These are phyloP conservation scores for Colletotrichum magnum DNA, from an alignment of 2,329 filamentous ascomycete species.

Conservation along the genomic window DNA sequence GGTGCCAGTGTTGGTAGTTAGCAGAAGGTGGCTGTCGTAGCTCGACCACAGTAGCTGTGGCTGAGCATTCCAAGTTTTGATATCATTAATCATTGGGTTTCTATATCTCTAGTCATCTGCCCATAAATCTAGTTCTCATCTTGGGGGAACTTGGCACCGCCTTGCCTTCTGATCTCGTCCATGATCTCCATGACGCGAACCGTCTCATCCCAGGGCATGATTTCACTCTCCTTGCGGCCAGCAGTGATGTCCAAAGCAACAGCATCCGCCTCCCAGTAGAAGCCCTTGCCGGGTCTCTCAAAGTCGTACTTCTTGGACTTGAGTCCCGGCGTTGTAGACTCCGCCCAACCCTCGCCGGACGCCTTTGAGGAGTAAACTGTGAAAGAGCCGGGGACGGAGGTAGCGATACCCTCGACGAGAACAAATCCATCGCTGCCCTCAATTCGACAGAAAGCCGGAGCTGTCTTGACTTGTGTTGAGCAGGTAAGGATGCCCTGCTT, in stretches of 20 bases:
- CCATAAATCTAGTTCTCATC: constrained; percentile 31
- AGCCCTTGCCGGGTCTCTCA: constrained; percentile 53
- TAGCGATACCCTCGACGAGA: constrained; percentile 51
- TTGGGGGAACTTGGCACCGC: constrained; percentile 48
- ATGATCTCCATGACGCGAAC: constrained; percentile 61
- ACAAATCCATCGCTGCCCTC: constrained; percentile 56
- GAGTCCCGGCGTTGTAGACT: constrained; percentile 9
- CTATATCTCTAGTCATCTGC: background rate
- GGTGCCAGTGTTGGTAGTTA: too few relatives aligned
- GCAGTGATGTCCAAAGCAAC: constrained; percentile 56
- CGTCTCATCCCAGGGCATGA: constrained; percentile 63
- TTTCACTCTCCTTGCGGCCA: constrained; percentile 53
- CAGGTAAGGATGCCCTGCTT: constrained; percentile 60
- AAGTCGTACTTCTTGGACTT: constrained; percentile 53
- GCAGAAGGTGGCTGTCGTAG: too few relatives aligned
- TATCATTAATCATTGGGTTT: background rate
- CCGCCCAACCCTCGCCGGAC: constrained; percentile 43
- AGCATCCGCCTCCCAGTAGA: constrained; percentile 61
- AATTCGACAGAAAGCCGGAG: constrained; percentile 52
- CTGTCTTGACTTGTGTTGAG: constrained; percentile 49
- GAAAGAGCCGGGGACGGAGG: constrained; percentile 53
- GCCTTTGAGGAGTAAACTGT: constrained; percentile 47
- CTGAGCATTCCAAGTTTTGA: too few relatives aligned
- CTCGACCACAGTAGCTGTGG: too few relatives aligned
- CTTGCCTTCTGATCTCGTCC: constrained; percentile 59